Evolutionary conservation across 2,329 filamentous ascomycete genomes (phyloP).

Genomic region (Fusarium coicis): DNA sequence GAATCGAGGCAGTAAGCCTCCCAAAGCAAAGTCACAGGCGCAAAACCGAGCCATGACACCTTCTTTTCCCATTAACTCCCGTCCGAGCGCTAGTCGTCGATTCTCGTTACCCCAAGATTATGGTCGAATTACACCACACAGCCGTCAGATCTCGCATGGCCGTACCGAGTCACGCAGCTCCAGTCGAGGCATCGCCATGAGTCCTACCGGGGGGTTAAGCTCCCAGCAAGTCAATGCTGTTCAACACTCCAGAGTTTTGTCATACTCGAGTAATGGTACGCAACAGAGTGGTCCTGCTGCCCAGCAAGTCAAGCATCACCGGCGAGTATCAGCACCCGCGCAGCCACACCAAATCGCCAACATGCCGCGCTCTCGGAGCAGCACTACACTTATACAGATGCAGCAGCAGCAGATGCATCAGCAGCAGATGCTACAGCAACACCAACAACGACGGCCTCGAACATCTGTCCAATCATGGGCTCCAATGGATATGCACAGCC

Average conservation of each 20-base stretch:
- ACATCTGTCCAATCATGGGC: slow-evolving; percentile 31
- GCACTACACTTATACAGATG: slow-evolving; percentile 21
- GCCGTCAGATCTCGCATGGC: slow-evolving; percentile 19
- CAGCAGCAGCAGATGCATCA: slow-evolving; percentile 25
- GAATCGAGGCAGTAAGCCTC: slow-evolving; percentile 50
- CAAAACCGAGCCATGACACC: slow-evolving; percentile 25
- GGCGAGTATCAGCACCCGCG: slow-evolving; percentile 34
- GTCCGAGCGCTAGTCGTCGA: slow-evolving; percentile 14
- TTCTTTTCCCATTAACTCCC: slow-evolving; percentile 23
- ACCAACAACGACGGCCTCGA: slow-evolving; percentile 16
- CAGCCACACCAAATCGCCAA: slow-evolving; percentile 11
- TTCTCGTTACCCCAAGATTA: slow-evolving; percentile 36
- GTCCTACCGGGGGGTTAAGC: background rate
- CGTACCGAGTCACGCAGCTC: slow-evolving; percentile 26
- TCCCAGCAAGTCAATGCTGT: slow-evolving; percentile 10
- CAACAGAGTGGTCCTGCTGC: slow-evolving; percentile 13
- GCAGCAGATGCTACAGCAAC: slow-evolving; percentile 26
- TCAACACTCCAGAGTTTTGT: slow-evolving; percentile 26
- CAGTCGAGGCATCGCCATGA: slow-evolving; percentile 16
- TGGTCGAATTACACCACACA: slow-evolving; percentile 28
- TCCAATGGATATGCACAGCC: slow-evolving; percentile 31
- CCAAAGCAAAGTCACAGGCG: slow-evolving; percentile 23
- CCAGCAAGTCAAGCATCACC: slow-evolving; percentile 29
- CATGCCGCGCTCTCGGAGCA: slow-evolving; percentile 27
- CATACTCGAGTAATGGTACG: slow-evolving; percentile 32